A percentile compares a stretch with the other conserved stretches of the same genome.
These are phyloP conservation scores for Fraxinus anomala DNA, from an alignment of 257 asterid species.

Conservation along the genomic window DNA sequence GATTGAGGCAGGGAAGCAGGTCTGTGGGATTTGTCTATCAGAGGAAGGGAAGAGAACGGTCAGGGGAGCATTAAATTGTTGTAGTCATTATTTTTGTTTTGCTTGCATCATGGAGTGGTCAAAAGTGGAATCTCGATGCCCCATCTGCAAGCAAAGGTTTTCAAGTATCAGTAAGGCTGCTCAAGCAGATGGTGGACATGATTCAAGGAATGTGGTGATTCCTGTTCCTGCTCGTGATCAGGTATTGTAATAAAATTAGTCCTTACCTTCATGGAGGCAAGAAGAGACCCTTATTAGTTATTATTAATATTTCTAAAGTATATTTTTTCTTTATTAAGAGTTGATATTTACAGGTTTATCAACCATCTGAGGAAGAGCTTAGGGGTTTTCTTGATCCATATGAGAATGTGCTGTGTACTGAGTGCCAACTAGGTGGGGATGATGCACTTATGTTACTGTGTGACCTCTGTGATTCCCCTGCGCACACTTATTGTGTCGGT, in stretches of 20 bases:
- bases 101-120: slow-evolving; percentile 98
- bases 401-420: slow-evolving; percentile 68
- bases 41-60: slow-evolving; percentile 77
- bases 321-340: slow-evolving; percentile 8
- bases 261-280: slow-evolving; percentile 11
- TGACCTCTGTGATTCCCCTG: slow-evolving; percentile 89
- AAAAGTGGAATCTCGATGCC: slow-evolving; percentile 94
- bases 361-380: slow-evolving; percentile 95
- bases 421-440: slow-evolving; percentile 85
- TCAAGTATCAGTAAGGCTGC: slow-evolving; percentile 62
- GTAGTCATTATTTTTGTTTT: slow-evolving; percentile 90
- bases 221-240: slow-evolving; percentile 87
- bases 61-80: slow-evolving; percentile 71
- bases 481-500: slow-evolving; percentile 92
- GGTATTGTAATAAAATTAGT: slow-evolving; percentile 37
- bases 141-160: slow-evolving; percentile 90
- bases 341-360: slow-evolving; percentile 65
- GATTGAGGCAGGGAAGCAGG: slow-evolving; percentile 67
- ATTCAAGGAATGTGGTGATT: slow-evolving; percentile 53
- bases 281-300: neutral
- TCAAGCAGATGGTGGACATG: slow-evolving; percentile 50
- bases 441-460: slow-evolving; percentile 90
- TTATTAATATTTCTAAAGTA: slow-evolving; percentile 2
- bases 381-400: slow-evolving; percentile 83
- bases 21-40: slow-evolving; percentile 88